A percentile compares a stretch with the other conserved stretches of the same genome.
Conservation (phyloP, 2,329 filamentous ascomycete genomes). For the Arthroderma uncinatum region DNA sequence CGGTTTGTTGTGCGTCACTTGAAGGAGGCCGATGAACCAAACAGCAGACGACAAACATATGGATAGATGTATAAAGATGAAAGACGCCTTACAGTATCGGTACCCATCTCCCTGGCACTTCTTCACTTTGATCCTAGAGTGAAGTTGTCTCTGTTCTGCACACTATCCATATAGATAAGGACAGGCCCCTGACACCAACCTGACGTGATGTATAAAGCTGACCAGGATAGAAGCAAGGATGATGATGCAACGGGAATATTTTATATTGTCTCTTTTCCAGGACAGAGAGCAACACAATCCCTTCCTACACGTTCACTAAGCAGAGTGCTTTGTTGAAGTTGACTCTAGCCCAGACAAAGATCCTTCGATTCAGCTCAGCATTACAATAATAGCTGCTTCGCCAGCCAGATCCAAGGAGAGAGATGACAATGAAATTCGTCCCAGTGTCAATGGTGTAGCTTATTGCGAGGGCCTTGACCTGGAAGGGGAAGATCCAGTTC, state of each 20-base stretch:
- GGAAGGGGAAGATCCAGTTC: neutral
- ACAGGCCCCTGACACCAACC: neutral
- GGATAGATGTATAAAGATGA: neutral
- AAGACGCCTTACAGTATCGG: slow-evolving; percentile 1
- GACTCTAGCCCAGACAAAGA: neutral
- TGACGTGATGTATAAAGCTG: neutral
- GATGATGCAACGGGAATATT: neutral
- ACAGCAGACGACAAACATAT: neutral
- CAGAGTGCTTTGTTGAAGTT: neutral
- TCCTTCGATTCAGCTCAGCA: neutral
- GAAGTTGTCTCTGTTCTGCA: neutral
- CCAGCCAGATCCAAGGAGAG: neutral
- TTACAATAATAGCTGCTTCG: neutral
- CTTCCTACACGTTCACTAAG: neutral
- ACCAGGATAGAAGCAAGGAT: neutral
- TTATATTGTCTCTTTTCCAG: neutral
- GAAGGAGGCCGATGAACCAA: neutral
- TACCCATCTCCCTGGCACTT: neutral
- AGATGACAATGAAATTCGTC: neutral
- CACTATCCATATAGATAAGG: neutral
- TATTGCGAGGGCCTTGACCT: neutral
- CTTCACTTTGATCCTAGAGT: neutral
- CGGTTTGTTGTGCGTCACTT: neutral
- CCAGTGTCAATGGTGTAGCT: neutral
- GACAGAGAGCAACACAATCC: neutral